Evolutionary conservation across 495 filamentous ascomycete genomes (phyloP).

Genomic region (Podospora anserina): DNA sequence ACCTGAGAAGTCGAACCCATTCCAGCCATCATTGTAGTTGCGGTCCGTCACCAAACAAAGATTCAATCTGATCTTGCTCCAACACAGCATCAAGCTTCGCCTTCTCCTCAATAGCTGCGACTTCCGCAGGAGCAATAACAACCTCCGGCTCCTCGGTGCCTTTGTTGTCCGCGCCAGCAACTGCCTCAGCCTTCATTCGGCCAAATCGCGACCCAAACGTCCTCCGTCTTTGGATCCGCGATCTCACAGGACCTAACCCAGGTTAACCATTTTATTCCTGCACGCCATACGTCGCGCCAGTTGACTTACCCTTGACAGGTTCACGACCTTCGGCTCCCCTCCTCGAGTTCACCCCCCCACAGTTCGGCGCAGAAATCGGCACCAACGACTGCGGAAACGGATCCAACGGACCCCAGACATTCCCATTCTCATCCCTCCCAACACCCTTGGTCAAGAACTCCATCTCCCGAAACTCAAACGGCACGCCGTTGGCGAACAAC

Average conservation of each 20-base stretch:
- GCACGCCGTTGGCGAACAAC: neutral
- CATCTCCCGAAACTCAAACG: constrained; percentile 8
- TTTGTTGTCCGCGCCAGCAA: constrained; percentile 2
- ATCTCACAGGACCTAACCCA: neutral
- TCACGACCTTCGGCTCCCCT: too few relatives aligned
- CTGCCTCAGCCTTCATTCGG: neutral
- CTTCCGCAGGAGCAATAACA: constrained; percentile 10
- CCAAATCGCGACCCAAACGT: constrained; percentile 1
- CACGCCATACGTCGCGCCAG: too few relatives aligned
- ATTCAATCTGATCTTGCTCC: neutral
- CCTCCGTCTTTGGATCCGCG: neutral
- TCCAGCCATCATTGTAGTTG: neutral
- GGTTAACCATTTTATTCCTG: neutral
- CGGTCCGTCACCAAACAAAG: neutral
- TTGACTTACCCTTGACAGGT: too few relatives aligned
- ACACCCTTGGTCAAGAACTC: constrained; percentile 3
- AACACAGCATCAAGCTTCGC: neutral
- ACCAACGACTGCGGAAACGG: constrained; percentile 14
- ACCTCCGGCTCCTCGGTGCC: neutral
- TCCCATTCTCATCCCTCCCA: neutral
- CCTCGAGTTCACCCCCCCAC: neutral
- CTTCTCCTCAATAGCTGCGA: constrained; percentile 2
- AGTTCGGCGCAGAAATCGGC: neutral
- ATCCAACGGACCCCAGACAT: constrained; percentile 12
- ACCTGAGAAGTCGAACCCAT: too few relatives aligned